These are phyloP conservation scores for Chamaecrista fasciculata DNA, from an alignment of 306 rosid genomes.

Conservation along the genomic window DNA sequence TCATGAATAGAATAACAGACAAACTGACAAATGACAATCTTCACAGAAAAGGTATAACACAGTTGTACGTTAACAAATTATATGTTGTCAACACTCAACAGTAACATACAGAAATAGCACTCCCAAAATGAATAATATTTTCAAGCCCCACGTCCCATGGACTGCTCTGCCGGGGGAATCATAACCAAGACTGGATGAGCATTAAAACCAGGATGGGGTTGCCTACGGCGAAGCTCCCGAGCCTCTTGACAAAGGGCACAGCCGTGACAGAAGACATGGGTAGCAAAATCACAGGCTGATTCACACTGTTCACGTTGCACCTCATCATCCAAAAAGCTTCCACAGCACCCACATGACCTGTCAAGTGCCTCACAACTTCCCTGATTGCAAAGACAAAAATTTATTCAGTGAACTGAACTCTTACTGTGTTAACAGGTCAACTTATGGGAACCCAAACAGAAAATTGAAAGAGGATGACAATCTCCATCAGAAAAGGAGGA, in stretches of 20 bases:
- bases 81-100: slow-evolving; percentile 7
- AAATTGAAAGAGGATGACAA: no score
- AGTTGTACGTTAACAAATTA: slow-evolving; percentile 16
- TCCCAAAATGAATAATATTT: not conserved
- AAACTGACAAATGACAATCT: slow-evolving; percentile 6
- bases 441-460: not conserved
- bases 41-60: not conserved
- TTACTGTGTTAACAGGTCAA: not conserved
- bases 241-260: slow-evolving; percentile 98
- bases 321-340: slow-evolving; percentile 74
- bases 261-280: slow-evolving; percentile 81
- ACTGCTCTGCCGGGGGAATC: slow-evolving; percentile 90
- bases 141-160: slow-evolving; percentile 79
- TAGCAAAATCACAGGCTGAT: slow-evolving; percentile 69
- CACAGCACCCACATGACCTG: slow-evolving; percentile 89
- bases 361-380: slow-evolving; percentile 80
- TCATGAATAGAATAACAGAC: slow-evolving; percentile 15
- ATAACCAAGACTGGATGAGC: slow-evolving; percentile 72
- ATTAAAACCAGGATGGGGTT: slow-evolving; percentile 88
- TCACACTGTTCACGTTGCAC: slow-evolving; percentile 83
- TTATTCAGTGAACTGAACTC: slow-evolving; percentile 5
- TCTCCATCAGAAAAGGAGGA: no score
- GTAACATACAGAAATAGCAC: slow-evolving; percentile 27
- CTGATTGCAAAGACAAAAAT: slow-evolving; percentile 48
- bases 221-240: slow-evolving; percentile 89